Base-by-base conservation (phyloP, 2,329 filamentous ascomycete genomes). In the Pseudogymnoascus sp. region DNA sequence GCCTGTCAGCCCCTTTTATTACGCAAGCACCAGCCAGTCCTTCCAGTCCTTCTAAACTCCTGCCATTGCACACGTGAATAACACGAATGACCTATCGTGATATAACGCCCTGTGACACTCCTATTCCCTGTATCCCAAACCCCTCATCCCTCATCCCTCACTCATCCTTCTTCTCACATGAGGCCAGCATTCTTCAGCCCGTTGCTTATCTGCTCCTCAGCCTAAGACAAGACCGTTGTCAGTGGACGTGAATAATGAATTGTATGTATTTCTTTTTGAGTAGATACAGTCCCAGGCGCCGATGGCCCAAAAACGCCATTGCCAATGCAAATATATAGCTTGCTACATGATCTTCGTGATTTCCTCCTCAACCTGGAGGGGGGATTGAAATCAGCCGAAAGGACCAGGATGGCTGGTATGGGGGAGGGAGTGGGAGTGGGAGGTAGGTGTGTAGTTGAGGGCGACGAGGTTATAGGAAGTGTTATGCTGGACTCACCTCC, bases 401-500 rank as follows among this genome's bases (percentile, higher is more conserved):
- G 47, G 47, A 33, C 79, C 77, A 50, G 75, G 73, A 63, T 74
- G 77, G 75, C 75, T 76, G 73, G 77, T 79, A 71, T 86, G 79
- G 75, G 84, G 79, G 73, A 77, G 78, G 68, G 73, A 75, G 37
- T 70, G 67, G 28, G 75, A 74, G 37, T 70, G 67, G 28, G 75
- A 74, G 67, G 18, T 36, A 36, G 22, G 11, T 16, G 28, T 33
- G 28, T 33, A 54, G 47, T 16, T 54, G 47, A 33, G 28, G 28
- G 28, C 28, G 28, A 35, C 4, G 47, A 16, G n/a, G 9, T 14
- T 54, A 35, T 54, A 14, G 33, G 25, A 54, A 35, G 47, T 54
- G 25, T 54, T 33, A 4, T 35, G 57, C 28, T 58, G 33, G 20
- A 72, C 70, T 86, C 77, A 99, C 94, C 91, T 99, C 94, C 87